phyloP scores from a whole-genome alignment of 306 rosid genomes.

The Trifolium repens region DNA sequence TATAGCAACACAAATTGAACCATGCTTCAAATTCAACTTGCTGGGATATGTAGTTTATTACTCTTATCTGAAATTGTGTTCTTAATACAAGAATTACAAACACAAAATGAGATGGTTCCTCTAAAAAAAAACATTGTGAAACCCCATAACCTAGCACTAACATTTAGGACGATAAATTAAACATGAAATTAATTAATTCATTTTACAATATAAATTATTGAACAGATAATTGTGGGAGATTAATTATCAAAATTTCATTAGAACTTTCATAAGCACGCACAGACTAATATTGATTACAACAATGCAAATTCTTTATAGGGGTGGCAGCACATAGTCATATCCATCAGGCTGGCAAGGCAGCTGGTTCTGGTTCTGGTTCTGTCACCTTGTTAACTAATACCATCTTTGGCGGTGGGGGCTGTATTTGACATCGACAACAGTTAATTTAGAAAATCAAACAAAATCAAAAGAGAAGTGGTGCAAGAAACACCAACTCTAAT shows the following conservation, averaged over 20 bases:
- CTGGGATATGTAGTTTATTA: constrained; percentile 12
- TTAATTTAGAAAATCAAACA: constrained; percentile 32
- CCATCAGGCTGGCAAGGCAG: constrained; percentile 47
- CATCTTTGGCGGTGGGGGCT: constrained; percentile 68
- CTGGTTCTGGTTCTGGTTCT: constrained; percentile 50
- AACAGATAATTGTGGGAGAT: constrained; percentile 32
- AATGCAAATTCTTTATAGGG: constrained; percentile 11
- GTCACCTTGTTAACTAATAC: constrained; percentile 44
- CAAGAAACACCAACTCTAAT: not conserved
- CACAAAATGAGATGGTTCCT: constrained; percentile 11
- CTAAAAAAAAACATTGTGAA: constrained; percentile 22
- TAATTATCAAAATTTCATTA: constrained; percentile 38
- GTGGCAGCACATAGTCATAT: constrained; percentile 37
- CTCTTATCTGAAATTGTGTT: constrained; percentile 33
- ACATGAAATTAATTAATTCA: constrained; percentile 31
- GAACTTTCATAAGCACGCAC: constrained; percentile 30
- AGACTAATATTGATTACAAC: constrained; percentile 30
- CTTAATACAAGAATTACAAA: constrained; percentile 44
- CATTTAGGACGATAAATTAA: constrained; percentile 31
- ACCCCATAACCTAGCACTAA: constrained; percentile 37
- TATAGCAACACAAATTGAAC: not conserved
- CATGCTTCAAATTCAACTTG: constrained; percentile 4
- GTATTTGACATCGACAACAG: constrained; percentile 41
- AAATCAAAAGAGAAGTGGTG: not conserved
- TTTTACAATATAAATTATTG: constrained; percentile 32